Evolutionary conservation across 305 asterid genomes (phyloP).

Genomic region (Petunia hybrid): DNA sequence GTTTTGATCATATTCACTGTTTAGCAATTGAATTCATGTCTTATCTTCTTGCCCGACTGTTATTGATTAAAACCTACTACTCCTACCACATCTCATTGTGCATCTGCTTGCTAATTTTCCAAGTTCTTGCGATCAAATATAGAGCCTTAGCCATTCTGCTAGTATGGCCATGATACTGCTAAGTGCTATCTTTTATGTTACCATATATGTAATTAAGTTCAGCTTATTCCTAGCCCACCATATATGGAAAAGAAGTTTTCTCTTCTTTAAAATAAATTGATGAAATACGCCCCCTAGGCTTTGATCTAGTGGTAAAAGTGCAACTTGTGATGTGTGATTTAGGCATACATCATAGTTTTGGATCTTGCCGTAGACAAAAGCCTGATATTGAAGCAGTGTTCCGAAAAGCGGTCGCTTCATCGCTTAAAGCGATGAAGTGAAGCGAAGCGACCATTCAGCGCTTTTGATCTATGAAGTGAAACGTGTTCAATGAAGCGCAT

Average conservation of each 20-base stretch:
- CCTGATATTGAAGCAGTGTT: too few relatives aligned
- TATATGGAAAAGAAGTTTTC: background rate
- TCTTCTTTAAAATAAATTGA: background rate
- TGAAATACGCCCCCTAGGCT: background rate
- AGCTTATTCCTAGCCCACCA: background rate
- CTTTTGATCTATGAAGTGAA: too few relatives aligned
- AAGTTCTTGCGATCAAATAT: background rate
- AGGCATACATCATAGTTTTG: too few relatives aligned
- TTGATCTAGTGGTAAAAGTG: too few relatives aligned
- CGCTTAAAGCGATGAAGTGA: too few relatives aligned
- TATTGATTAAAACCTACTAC: background rate
- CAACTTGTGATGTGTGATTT: too few relatives aligned
- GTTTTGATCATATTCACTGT: background rate
- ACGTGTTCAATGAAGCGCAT: too few relatives aligned
- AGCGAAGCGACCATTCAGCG: too few relatives aligned
- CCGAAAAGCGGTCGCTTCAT: too few relatives aligned
- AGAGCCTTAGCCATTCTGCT: background rate
- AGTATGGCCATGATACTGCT: slow-evolving; percentile 2
- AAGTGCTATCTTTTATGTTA: background rate
- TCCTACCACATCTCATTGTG: background rate
- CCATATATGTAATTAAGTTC: background rate
- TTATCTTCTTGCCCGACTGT: background rate
- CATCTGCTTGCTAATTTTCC: background rate
- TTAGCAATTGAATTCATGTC: background rate
- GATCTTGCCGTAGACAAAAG: too few relatives aligned